Percentiles rank a stretch among this genome's conserved stretches.
These are phyloP conservation scores for Debaryomyces robertsiae DNA, from an alignment of 1,139 yeast genomes.

Conservation along the genomic window DNA sequence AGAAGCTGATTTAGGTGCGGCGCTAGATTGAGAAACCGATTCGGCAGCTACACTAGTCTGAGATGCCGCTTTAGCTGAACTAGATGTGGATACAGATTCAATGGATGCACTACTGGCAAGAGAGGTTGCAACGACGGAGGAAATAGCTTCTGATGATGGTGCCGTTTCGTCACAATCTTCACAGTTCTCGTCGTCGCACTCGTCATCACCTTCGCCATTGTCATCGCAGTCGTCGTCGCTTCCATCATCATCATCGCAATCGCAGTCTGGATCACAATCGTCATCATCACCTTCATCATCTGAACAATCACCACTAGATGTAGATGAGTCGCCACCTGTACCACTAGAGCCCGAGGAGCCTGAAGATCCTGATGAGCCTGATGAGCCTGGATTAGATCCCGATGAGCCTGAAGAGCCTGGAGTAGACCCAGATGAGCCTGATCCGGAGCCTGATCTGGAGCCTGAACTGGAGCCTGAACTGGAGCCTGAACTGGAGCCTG, in stretches of 20 bases:
- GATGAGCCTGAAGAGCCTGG: constrained; percentile 10
- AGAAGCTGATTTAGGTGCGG: constrained; percentile 6
- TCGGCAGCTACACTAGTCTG: constrained; percentile 6
- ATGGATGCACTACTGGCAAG: neutral
- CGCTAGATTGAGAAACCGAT: neutral
- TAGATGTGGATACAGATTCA: neutral
- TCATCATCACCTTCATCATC: constrained; percentile 13
- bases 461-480: constrained; percentile 13
- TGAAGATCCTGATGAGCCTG: constrained; percentile 12
- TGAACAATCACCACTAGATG: constrained; percentile 9
- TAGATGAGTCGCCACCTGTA: constrained; percentile 11
- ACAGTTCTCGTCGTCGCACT: constrained; percentile 7
- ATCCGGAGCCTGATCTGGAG: constrained; percentile 9
- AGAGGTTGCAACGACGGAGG: neutral
- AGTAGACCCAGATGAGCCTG: constrained; percentile 10
- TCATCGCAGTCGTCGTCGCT: constrained; percentile 13
- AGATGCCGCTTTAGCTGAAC: neutral
- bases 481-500: constrained; percentile 16
- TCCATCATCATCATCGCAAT: constrained; percentile 14
- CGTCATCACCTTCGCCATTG: constrained; percentile 10
- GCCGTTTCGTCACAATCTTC: constrained; percentile 10
- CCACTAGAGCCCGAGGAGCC: constrained; percentile 11
- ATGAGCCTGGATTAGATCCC: constrained; percentile 8
- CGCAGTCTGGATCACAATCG: constrained; percentile 11
- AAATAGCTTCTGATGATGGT: neutral